Evolutionary conservation across 2,329 filamentous ascomycete species (phyloP), one percentile per base, ranked within the genome.

Genomic region (Tolypocladium capitatum): DNA sequence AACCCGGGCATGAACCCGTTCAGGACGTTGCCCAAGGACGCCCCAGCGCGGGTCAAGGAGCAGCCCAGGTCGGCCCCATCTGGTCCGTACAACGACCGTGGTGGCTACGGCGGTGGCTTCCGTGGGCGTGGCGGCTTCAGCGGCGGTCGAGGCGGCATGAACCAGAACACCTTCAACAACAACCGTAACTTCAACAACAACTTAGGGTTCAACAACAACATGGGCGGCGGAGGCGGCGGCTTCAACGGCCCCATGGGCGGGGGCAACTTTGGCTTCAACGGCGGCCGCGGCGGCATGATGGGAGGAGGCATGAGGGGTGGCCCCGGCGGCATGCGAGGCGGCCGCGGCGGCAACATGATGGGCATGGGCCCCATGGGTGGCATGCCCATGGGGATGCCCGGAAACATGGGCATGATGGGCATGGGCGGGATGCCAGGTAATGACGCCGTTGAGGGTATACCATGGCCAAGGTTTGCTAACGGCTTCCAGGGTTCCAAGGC

Each of bases 1-100:
- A 83, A 80, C 53, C 81, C 88, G 0, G 76, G 79, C 43, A 74
- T 77, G 55, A 97, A 97, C 63, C 89, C 90, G 0, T 97, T 94
- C 76, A 83, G 85, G 54, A 96, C 89, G 0, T 70, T 94, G 5
- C 90, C 89, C 18, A 95, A 95, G 68, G 90, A 95, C 62, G 83
- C 84, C 0, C 88, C 86, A 0, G 55, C 64, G 3, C 56, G 65
- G 49, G 82, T 75, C 34, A 83, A 87, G 60, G 78, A 82, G 40
- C 69, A 72, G 40, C 72, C 78, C 50, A 80, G 80, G 46, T 73
- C 79, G 30, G 63, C 71, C 48, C 63, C 69, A 31, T 61, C 73
- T 43, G 68, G 72, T 42, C 64, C 66, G 47, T 78, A 74, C 62
- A 74, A 74, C 46, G 69, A 55, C 48, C 59, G 70, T 51, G 58